Evolutionary conservation across 768 basidiomycete species (phyloP), one percentile per base, ranked within the genome.

Genomic region (Auriscalpium orientale): DNA sequence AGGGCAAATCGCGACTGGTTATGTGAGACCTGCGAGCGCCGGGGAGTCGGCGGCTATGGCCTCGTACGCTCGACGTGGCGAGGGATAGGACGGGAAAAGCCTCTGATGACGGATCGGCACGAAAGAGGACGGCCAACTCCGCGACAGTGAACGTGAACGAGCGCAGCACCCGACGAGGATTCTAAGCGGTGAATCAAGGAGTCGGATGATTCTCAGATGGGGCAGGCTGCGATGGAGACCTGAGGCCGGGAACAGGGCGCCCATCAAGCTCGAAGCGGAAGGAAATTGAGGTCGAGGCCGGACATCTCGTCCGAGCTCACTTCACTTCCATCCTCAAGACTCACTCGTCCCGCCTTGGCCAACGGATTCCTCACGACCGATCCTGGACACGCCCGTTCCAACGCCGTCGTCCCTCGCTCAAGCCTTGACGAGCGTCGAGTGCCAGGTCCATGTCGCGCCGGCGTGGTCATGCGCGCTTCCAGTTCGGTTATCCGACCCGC

Each of bases 1-100:
- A 79, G 58, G 81, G 78, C n/a, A 57, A 87, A 87, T 62, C 77
- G 84, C 21, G 82, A 85, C 66, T 93, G 91, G 67, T 76, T 93
- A 33, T 93, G 91, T 64, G 89, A 91, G 71, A 91, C 87, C 12
- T 93, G 91, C 71, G 91, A 93, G 71, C 83, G 77, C 71, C 80
- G 76, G 50, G 82, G 83, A 18, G 72, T 79, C 54, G 91, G 91
- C 28, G 89, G 90, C 22, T 93, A 92, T 65, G 70, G 73, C 6
- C 71, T 80, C 37, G 79, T 78, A 54, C 75, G 74, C 43, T 78
- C 52, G 76, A 76, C 36, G 82, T 82, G 58, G 77, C 48, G 79
- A 79, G 54, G 79, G 76, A 37, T 73, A 72, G 56, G 78, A 79
- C 58, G 60, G 54, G 8, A 49, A 49, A 60, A 11, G 55, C 62